A percentile compares a stretch with the other conserved stretches of the same genome.
phyloP scores from a whole-genome alignment of 1,284 basidiomycete genomes.

The Tremellales sp. region DNA sequence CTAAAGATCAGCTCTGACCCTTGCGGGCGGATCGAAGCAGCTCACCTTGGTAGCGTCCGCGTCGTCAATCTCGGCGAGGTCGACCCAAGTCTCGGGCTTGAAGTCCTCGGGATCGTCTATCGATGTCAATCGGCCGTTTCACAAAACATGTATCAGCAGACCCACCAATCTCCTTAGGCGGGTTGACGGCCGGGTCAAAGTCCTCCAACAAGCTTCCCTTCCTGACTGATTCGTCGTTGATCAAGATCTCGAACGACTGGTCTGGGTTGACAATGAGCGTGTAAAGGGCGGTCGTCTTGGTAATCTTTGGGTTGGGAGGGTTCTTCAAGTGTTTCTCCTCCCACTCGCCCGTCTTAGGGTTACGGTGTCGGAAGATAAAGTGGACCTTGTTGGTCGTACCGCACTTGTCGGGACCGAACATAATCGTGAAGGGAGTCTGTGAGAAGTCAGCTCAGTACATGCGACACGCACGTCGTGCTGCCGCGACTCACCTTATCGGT shows the following conservation, averaged over 20 bases:
- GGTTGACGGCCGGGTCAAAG: slow-evolving; percentile 94
- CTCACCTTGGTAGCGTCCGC: slow-evolving; percentile 73
- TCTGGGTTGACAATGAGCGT: slow-evolving; percentile 89
- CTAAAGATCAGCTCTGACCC: slow-evolving; percentile 31
- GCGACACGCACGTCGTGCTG: background rate
- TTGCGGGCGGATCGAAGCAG: background rate
- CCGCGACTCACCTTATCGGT: slow-evolving; percentile 62
- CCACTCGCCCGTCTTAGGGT: slow-evolving; percentile 80
- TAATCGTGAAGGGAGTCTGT: slow-evolving; percentile 89
- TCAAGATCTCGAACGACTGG: slow-evolving; percentile 87
- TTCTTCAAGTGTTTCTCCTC: slow-evolving; percentile 95
- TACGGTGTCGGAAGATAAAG: slow-evolving; percentile 97
- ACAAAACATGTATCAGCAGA: background rate
- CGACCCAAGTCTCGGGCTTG: slow-evolving; percentile 94
- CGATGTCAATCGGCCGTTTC: background rate
- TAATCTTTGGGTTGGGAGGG: slow-evolving; percentile 78
- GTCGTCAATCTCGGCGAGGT: slow-evolving; percentile 78
- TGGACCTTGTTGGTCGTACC: slow-evolving; percentile 62
- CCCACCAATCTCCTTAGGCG: slow-evolving; percentile 73
- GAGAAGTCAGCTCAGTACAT: background rate
- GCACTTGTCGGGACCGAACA: slow-evolving; percentile 75
- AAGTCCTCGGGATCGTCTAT: slow-evolving; percentile 75
- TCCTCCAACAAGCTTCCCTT: slow-evolving; percentile 86
- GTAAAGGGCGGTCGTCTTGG: slow-evolving; percentile 86
- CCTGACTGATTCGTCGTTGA: slow-evolving; percentile 80